Conservation (phyloP, 768 basidiomycete species). For the Leucosporidium yakuticum region DNA sequence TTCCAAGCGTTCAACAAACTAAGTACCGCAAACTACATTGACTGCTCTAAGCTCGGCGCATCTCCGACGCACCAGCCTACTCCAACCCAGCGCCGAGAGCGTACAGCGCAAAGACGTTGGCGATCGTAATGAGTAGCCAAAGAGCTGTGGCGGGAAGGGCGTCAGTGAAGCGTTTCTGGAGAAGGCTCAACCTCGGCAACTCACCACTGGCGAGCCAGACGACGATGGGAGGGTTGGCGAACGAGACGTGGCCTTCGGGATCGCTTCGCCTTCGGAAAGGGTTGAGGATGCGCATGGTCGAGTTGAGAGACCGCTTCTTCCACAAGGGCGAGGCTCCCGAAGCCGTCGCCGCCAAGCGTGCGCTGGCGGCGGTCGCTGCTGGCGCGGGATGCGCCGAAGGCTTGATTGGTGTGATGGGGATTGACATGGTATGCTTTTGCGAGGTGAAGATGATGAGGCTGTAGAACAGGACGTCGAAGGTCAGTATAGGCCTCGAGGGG, state of each 20-base stretch:
- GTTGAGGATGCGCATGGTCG: constrained; percentile 5
- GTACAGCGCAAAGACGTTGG: constrained; percentile 30
- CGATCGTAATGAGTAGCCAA: constrained; percentile 16
- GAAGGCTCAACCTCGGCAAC: neutral
- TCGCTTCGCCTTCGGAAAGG: constrained; percentile 18
- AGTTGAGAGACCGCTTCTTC: neutral
- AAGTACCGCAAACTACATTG: no score
- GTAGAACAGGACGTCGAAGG: neutral
- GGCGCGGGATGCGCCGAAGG: no score
- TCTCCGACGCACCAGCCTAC: neutral
- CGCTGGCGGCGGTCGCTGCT: no score
- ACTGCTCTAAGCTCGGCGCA: no score
- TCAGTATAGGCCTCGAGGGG: neutral
- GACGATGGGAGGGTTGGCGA: constrained; percentile 10
- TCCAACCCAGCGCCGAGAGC: neutral
- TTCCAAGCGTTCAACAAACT: no score
- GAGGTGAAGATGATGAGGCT: constrained; percentile 32
- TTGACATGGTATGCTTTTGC: constrained; percentile 16
- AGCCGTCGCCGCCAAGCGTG: neutral
- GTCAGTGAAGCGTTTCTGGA: neutral
- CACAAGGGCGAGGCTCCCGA: neutral
- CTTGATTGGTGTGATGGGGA: constrained; percentile 2
- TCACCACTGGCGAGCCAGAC: constrained; percentile 13
- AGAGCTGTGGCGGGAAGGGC: neutral
- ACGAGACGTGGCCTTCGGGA: constrained; percentile 12